Conservation (phyloP, 23 red algal species). For the Chondrus crispus region DNA sequence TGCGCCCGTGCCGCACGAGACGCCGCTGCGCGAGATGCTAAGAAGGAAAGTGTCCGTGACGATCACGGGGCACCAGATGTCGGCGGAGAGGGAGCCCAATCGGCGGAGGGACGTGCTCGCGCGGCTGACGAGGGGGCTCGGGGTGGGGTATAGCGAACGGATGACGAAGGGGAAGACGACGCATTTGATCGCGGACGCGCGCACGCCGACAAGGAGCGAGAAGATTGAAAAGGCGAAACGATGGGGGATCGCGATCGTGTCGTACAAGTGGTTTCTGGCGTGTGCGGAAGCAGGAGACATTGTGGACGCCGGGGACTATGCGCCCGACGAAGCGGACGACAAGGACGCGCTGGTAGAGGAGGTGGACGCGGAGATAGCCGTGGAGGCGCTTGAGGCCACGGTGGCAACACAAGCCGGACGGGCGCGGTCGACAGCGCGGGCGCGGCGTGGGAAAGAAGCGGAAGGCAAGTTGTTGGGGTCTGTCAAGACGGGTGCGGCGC, state of each 20-base stretch:
- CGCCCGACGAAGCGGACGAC: background rate
- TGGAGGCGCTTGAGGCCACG: background rate
- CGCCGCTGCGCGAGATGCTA: conserved; percentile 4
- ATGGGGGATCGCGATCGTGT: conserved; percentile 48
- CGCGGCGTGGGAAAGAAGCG: background rate
- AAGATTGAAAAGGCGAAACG: conserved; percentile 29
- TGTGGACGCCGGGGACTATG: conserved; percentile 21
- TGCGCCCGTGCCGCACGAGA: conserved; percentile 8
- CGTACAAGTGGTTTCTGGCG: conserved; percentile 39
- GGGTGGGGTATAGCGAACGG: conserved; percentile 26
- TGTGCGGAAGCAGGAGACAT: conserved; percentile 44
- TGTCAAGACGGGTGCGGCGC: background rate
- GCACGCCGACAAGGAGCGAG: background rate
- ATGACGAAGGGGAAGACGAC: conserved; percentile 14
- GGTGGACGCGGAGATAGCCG: background rate
- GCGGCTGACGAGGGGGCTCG: conserved; percentile 15
- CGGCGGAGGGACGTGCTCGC: conserved; percentile 44
- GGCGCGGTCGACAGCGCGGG: background rate
- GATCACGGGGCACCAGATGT: conserved; percentile 20
- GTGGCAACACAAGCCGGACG: background rate
- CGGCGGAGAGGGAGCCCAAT: conserved; percentile 25
- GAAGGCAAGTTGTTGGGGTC: background rate
- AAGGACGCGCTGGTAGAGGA: background rate
- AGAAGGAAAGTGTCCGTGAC: conserved; percentile 8
- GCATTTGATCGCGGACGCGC: conserved; percentile 29